Conservation (phyloP, 2,329 filamentous ascomycete genomes). For the Fusarium begoniae region DNA sequence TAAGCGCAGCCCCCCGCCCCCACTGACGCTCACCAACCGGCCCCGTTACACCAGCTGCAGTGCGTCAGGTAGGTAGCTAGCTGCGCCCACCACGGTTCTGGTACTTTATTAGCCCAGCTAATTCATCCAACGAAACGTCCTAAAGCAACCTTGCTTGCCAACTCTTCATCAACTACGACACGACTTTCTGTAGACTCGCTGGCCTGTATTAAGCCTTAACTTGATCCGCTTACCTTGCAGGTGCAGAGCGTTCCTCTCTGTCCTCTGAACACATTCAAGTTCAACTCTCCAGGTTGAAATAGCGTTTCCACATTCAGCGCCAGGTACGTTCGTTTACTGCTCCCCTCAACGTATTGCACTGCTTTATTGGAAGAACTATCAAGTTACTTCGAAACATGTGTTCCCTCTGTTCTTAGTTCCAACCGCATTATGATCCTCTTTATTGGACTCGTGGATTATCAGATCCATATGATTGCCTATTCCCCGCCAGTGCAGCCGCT, state of each 20-base stretch:
- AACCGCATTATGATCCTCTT: not conserved
- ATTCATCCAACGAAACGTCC: slow-evolving; percentile 22
- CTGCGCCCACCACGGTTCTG: slow-evolving; percentile 3
- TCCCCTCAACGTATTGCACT: slow-evolving; percentile 3
- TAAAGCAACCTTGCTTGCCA: slow-evolving; percentile 11
- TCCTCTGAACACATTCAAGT: not conserved
- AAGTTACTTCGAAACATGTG: not conserved
- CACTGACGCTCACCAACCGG: slow-evolving; percentile 24
- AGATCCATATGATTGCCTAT: slow-evolving; percentile 4
- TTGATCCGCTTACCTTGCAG: slow-evolving; percentile 3
- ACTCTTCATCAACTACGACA: slow-evolving; percentile 36
- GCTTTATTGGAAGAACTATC: not conserved
- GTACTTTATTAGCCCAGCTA: not conserved
- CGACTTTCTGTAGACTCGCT: slow-evolving; percentile 23
- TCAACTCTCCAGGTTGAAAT: not conserved
- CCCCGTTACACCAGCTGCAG: slow-evolving; percentile 1
- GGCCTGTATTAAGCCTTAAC: slow-evolving; percentile 9
- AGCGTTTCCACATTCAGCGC: slow-evolving; percentile 1
- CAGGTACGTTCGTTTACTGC: slow-evolving; percentile 24
- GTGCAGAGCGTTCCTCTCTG: not conserved
- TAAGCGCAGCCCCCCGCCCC: slow-evolving; percentile 34
- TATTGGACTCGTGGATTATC: not conserved
- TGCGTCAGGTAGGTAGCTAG: not conserved
- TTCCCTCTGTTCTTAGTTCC: not conserved
- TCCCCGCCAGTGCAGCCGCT: slow-evolving; percentile 22